These are phyloP conservation scores for Cyberlindnera americana DNA, from an alignment of 805 yeast genomes.

Conservation along the genomic window DNA sequence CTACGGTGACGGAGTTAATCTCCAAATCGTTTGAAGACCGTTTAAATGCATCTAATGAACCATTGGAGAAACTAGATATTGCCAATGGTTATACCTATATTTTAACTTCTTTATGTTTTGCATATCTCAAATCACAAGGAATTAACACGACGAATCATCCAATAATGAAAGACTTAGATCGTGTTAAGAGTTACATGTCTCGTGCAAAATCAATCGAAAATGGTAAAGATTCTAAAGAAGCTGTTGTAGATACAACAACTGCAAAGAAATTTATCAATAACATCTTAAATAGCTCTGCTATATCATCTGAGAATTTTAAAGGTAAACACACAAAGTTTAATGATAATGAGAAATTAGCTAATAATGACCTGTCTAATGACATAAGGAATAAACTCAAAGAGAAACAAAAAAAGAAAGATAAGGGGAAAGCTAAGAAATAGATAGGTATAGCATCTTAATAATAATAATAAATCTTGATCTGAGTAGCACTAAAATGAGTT, in stretches of 20 bases:
- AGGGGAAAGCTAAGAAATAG: conserved; percentile 3
- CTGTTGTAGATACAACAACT: conserved; percentile 32
- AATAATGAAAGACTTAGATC: conserved; percentile 59
- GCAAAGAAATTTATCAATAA: conserved; percentile 45
- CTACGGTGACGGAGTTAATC: conserved; percentile 35
- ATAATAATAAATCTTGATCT: no score
- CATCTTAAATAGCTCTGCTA: conserved; percentile 51
- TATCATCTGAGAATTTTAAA: conserved; percentile 47
- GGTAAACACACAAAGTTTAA: conserved; percentile 52
- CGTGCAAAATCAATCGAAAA: conserved; percentile 36
- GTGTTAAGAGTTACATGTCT: conserved; percentile 67
- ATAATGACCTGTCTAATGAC: background rate
- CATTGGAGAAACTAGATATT: conserved; percentile 27
- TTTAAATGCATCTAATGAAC: conserved; percentile 21
- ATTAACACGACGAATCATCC: conserved; percentile 53
- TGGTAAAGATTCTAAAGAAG: conserved; percentile 16
- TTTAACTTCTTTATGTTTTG: conserved; percentile 52
- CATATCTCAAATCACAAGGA: conserved; percentile 58
- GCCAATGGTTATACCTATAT: conserved; percentile 32
- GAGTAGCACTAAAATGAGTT: no score
- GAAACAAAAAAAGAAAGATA: conserved; percentile 4
- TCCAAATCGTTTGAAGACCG: conserved; percentile 39
- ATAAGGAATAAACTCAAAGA: conserved; percentile 10
- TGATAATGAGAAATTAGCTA: conserved; percentile 19
- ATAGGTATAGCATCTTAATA: no score